These are phyloP conservation scores for Ilex aquifolium DNA, from an alignment of 257 asterid species.

Conservation along the genomic window DNA sequence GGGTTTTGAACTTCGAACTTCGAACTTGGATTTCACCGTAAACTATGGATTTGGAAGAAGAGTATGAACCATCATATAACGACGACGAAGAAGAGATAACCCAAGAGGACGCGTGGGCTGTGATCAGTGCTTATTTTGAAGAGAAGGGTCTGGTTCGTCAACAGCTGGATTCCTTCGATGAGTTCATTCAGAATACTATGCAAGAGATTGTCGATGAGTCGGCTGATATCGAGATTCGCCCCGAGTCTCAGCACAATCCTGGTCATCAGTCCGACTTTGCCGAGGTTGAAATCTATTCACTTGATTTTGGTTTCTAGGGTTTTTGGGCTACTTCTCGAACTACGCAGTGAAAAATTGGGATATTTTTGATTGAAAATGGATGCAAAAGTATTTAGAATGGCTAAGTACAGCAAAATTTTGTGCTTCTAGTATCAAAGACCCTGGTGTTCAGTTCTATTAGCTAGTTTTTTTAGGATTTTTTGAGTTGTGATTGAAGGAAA, in stretches of 20 bases:
- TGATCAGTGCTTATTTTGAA: constrained; percentile 91
- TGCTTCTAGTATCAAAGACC: no score
- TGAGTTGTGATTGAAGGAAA: no score
- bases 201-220: constrained; percentile 96
- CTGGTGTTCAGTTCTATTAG: no score
- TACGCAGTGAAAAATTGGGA: not conserved
- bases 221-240: constrained; percentile 90
- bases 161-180: constrained; percentile 93
- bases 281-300: constrained; percentile 43
- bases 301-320: not conserved
- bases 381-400: no score
- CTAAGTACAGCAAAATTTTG: no score
- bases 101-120: constrained; percentile 99
- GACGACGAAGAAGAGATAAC: constrained; percentile 75
- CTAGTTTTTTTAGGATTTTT: no score
- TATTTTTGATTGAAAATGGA: no score
- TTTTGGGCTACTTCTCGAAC: not conserved
- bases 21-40: no score
- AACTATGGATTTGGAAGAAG: constrained; percentile 64
- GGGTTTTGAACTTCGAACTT: no score
- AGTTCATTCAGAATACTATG: constrained; percentile 95
- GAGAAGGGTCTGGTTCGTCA: constrained; percentile 95
- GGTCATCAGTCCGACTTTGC: constrained; percentile 88
- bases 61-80: constrained; percentile 37
- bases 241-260: constrained; percentile 93